phyloP scores from a whole-genome alignment of 1,284 basidiomycete genomes.

The Exobasidium cylindrosporum region DNA sequence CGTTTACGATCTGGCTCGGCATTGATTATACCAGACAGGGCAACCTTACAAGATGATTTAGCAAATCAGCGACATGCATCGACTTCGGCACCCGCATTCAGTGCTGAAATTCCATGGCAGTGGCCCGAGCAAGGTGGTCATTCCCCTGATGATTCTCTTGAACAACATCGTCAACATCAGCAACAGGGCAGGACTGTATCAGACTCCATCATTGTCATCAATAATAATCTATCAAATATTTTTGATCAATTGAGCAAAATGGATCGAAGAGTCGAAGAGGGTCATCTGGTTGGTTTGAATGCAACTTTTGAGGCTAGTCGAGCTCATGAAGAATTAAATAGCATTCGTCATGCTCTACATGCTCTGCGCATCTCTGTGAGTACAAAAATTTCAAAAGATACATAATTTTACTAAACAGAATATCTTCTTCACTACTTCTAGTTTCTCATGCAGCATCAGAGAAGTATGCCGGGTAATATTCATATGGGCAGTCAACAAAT shows the following conservation, averaged over 20 bases:
- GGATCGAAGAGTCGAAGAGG: conserved; percentile 31
- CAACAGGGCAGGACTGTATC: neutral
- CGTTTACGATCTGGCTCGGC: neutral
- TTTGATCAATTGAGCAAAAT: conserved; percentile 7
- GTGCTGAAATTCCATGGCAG: neutral
- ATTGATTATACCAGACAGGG: neutral
- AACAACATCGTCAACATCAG: neutral
- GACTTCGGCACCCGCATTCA: neutral
- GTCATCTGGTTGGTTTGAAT: conserved; percentile 27
- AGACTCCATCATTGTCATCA: conserved; percentile 16
- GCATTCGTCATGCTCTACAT: conserved; percentile 31
- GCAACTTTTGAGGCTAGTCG: conserved; percentile 31
- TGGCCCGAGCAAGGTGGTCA: neutral
- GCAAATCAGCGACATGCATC: neutral
- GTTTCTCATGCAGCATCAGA: conserved; percentile 11
- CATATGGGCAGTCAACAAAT: no score
- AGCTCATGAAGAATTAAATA: conserved; percentile 34
- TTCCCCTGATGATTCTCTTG: neutral
- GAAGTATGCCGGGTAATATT: neutral
- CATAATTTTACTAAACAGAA: no score
- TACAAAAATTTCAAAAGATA: no score
- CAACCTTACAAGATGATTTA: neutral
- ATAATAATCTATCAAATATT: neutral
- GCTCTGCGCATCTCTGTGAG: conserved; percentile 38
- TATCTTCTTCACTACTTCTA: conserved; percentile 15